These are phyloP conservation scores for Mortierella sp. DNA, from an alignment of 371 early-diverging fungal genomes.

Conservation along the genomic window DNA sequence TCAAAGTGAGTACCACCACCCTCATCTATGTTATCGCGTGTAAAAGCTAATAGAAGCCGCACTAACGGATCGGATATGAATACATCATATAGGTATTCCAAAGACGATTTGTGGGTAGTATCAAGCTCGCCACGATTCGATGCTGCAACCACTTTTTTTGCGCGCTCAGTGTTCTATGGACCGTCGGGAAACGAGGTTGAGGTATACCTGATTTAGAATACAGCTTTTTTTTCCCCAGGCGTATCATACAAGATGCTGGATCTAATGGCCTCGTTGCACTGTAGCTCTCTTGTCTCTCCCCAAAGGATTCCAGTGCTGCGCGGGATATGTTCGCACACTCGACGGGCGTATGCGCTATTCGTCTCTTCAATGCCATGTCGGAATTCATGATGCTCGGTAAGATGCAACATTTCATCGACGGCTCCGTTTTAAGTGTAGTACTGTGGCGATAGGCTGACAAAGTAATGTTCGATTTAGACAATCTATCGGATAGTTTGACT, in stretches of 20 bases:
- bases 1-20: constrained; percentile 59
- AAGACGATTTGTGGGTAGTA: constrained; percentile 79
- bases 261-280: neutral
- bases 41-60: too few relatives aligned
- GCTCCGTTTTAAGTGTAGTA: too few relatives aligned
- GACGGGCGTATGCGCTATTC: constrained; percentile 66
- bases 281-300: constrained; percentile 60
- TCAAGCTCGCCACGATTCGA: constrained; percentile 62
- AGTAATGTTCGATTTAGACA: constrained; percentile 50
- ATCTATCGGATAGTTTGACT: constrained; percentile 59
- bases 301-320: constrained; percentile 58
- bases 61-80: too few relatives aligned
- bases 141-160: constrained; percentile 63
- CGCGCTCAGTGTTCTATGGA: constrained; percentile 68
- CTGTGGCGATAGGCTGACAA: neutral
- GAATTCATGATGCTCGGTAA: constrained; percentile 81
- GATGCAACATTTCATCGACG: too few relatives aligned
- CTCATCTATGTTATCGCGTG: too few relatives aligned
- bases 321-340: constrained; percentile 24
- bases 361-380: constrained; percentile 72
- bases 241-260: neutral
- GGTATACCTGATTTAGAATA: constrained; percentile 25
- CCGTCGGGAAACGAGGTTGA: constrained; percentile 66
- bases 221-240: neutral
- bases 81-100: constrained; percentile 17